phyloP scores from a whole-genome alignment of 805 yeast species.

The Cyberlindnera amylophila region DNA sequence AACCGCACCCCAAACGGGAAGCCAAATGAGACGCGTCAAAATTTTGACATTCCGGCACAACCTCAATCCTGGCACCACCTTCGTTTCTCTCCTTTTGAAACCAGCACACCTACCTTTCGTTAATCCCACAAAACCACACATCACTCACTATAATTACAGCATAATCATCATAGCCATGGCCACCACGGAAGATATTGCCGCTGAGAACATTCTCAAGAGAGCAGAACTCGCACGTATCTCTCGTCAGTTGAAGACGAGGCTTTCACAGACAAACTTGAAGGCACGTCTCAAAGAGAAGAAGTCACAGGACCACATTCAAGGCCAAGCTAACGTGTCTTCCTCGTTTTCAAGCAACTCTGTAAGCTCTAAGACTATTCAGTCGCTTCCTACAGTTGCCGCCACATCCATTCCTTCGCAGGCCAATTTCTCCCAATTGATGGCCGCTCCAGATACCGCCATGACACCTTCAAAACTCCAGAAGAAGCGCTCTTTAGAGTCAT shows the following conservation, averaged over 20 bases:
- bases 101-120: no score
- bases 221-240: constrained; percentile 45
- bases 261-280: constrained; percentile 39
- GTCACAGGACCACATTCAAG: background rate
- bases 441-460: constrained; percentile 1
- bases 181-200: constrained; percentile 36
- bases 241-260: constrained; percentile 38
- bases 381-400: background rate
- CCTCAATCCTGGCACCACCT: background rate
- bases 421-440: constrained; percentile 4
- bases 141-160: background rate
- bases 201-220: constrained; percentile 41
- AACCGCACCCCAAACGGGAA: background rate
- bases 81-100: background rate
- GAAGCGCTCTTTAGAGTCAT: constrained; percentile 20
- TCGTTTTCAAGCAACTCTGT: background rate
- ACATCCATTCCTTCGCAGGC: background rate
- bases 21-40: background rate
- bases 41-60: background rate
- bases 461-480: constrained; percentile 10
- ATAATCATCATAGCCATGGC: constrained; percentile 6
- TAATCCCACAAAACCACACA: background rate
- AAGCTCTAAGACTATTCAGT: background rate
- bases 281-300: constrained; percentile 18
- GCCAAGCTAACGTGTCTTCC: background rate